Evolutionary conservation across 768 basidiomycete species (phyloP), one percentile per base, ranked within the genome.

Genomic region (Podaxis sp.): DNA sequence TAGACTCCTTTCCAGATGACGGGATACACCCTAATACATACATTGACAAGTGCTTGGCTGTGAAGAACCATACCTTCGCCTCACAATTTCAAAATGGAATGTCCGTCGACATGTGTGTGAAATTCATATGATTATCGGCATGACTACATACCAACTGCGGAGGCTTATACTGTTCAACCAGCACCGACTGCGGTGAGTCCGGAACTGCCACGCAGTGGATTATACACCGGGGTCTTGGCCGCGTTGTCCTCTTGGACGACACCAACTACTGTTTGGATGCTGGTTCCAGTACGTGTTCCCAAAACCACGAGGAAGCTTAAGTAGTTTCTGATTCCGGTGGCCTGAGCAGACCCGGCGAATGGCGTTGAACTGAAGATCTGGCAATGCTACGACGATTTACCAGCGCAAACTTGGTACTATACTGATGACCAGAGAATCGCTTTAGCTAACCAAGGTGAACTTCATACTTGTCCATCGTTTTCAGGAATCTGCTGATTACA

Each of bases 201-300:
- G n/a, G n/a, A 1, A n/a, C 41, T 43, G 27, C 41, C 15, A 43
- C 6, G 3, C n/a, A 17, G 17, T 15, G 41, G n/a, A n/a, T 43
- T 43, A 15, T 6, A 15, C 41, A 43, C 15, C n/a, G 17, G 19
- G 17, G 17, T 3, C 17, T n/a, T 8, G 19, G 19, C 43, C 29
- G 29, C 19, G 5, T 19, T 19, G 19, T 46, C 43, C 43, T 5
- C 2, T 46, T 46, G 43, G 19, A 19, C 17, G 66, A 65, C 0
- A 71, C 66, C 0, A 66, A 64, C 33, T 73, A 64, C 63, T 73
- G 73, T 41, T 64, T 74, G 50, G 73, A 74, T 54, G 70, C 71
- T 13, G 69, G 71, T 9, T 62, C 66, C 19, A 55, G 70, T 72
- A 49, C 22, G 66, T 65, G 13, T 12, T 58, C 24, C 19, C 41